Conservation (phyloP, 192 early-diverging fungal species). For the Linnemannia hyalina region DNA sequence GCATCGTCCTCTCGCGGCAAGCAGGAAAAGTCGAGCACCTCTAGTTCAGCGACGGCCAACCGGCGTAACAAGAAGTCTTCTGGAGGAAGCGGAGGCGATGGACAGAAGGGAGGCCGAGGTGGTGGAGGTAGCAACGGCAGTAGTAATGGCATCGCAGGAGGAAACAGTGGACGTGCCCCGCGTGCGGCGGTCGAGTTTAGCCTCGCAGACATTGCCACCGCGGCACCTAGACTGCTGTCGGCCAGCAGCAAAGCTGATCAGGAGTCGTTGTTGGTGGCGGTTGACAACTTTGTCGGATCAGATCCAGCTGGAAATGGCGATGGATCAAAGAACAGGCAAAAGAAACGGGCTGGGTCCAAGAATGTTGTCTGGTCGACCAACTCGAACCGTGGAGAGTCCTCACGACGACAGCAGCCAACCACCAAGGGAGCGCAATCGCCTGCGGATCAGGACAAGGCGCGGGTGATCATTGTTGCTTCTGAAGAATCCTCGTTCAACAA, state of each 20-base stretch:
- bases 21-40: constrained; percentile 22
- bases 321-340: background rate
- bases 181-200: constrained; percentile 40
- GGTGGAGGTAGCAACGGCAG: constrained; percentile 18
- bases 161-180: constrained; percentile 6
- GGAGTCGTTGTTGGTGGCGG: background rate
- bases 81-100: constrained; percentile 17
- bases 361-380: constrained; percentile 51
- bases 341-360: constrained; percentile 26
- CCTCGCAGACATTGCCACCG: constrained; percentile 48
- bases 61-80: constrained; percentile 30
- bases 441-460: constrained; percentile 13
- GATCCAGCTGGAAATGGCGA: background rate
- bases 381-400: constrained; percentile 43
- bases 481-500: background rate
- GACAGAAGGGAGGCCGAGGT: constrained; percentile 15
- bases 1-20: constrained; percentile 11
- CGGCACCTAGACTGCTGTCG: constrained; percentile 22
- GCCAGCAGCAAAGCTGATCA: constrained; percentile 15
- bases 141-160: background rate
- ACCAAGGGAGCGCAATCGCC: background rate
- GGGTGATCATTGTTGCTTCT: constrained; percentile 19
- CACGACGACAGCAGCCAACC: background rate
- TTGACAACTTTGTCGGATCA: constrained; percentile 3
- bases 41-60: constrained; percentile 8